Base-by-base conservation (phyloP, 1,284 basidiomycete genomes). In the Stygiomarasmius scandens region DNA sequence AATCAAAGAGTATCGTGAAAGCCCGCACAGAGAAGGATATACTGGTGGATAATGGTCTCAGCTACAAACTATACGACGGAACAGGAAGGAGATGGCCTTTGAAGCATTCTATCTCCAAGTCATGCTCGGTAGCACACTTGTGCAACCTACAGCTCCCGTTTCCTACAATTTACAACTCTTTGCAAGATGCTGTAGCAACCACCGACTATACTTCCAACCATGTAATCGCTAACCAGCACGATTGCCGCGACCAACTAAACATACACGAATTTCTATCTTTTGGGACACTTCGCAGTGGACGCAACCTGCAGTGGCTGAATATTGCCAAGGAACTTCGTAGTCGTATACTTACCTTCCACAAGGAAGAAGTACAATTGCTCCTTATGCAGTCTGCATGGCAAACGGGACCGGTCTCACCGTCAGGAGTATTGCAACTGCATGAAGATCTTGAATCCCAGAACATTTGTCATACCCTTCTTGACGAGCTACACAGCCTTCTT, bases 241-340 rank as follows among this genome's bases (percentile, higher is more conserved):
- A 71, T 4, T 78, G 76, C 32, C 71, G 72, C 1, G 51, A 54
- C 1, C 66, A 72, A 1, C 59, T 82, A 2, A 67, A 60, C 4
- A 59, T 77, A 2, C 78, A 81, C 36, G 79, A 82, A 55, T 76
- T 70, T 41, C 63, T 74, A 3, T 69, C 76, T 0, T 82, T 79
- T 55, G 74, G 74, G 0, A 66, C 68, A 27, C 56, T 83, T 27
- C 77, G 81, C 2, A 71, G 75, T 32, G 80, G 81, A 1, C 58
- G 67, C 3, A 63, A 62, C 1, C 58, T 83, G 0, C 82, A 83
- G 48, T 83, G 81, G 81, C 61, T 77, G 44, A 84, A 83, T 56
- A 75, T 83, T 14, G 63, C 72, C 6, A 69, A 74, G 22, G 79
- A 78, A 58, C 57, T 83, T 12, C 65, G 67, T 9, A 69, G 70